phyloP scores from a whole-genome alignment of 305 asterid genomes.

The Galium porrigens region DNA sequence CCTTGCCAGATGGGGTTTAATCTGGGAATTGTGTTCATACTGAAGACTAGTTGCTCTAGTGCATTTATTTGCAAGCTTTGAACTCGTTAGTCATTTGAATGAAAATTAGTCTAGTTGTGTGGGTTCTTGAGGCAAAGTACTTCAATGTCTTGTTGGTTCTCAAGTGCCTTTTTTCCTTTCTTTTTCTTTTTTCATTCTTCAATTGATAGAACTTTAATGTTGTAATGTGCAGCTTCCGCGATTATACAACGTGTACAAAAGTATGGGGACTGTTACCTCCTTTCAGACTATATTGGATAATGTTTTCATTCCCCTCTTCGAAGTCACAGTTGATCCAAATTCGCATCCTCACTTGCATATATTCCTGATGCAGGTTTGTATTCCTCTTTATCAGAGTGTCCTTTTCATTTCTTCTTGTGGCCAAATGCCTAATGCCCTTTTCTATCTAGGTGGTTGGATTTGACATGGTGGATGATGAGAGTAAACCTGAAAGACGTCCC shows the following conservation, averaged over 20 bases:
- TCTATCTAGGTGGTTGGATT: constrained; percentile 71
- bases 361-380: constrained; percentile 62
- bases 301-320: constrained; percentile 82
- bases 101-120: not conserved
- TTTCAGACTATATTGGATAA: constrained; percentile 81
- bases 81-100: not conserved
- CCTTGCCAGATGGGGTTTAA: not conserved
- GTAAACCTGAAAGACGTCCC: constrained; percentile 94
- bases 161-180: not conserved
- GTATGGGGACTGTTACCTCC: constrained; percentile 90
- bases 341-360: constrained; percentile 86
- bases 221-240: constrained; percentile 70
- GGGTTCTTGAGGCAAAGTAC: not conserved
- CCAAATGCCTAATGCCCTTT: constrained; percentile 16
- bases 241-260: constrained; percentile 70
- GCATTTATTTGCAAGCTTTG: not conserved
- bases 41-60: not conserved
- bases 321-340: constrained; percentile 76
- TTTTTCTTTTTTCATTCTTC: not conserved
- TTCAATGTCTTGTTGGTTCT: not conserved
- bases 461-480: constrained; percentile 94
- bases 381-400: not conserved
- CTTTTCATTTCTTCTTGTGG: not conserved
- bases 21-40: not conserved
- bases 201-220: constrained; percentile 16